A percentile compares a stretch with the other conserved stretches of the same genome.
These are phyloP conservation scores for Exophiala sp. DNA, from an alignment of 2,329 filamentous ascomycete genomes.

Conservation along the genomic window DNA sequence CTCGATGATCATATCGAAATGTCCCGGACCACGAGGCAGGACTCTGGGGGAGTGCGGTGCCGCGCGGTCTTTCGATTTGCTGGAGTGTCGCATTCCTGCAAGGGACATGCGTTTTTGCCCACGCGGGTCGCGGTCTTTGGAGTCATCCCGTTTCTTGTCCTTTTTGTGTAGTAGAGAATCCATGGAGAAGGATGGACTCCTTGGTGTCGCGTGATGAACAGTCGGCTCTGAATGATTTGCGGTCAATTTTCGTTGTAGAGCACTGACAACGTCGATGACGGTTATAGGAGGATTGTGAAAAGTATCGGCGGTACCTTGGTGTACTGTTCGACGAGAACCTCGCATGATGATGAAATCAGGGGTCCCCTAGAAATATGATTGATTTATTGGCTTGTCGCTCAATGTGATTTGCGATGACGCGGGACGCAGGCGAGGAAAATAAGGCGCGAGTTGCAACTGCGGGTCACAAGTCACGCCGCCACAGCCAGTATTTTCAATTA, in stretches of 20 bases:
- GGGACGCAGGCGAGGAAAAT: neutral
- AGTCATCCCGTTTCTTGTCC: slow-evolving; percentile 29
- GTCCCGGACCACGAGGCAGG: slow-evolving; percentile 43
- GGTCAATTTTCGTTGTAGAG: slow-evolving; percentile 25
- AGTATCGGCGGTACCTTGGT: slow-evolving; percentile 15
- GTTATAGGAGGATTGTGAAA: slow-evolving; percentile 19
- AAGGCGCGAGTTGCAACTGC: neutral
- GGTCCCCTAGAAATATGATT: neutral
- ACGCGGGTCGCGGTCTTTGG: slow-evolving; percentile 35
- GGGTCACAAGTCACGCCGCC: no score
- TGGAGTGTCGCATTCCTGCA: slow-evolving; percentile 16
- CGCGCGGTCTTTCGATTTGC: slow-evolving; percentile 24
- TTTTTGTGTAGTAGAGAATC: slow-evolving; percentile 41
- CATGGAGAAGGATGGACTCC: slow-evolving; percentile 42
- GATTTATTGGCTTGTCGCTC: neutral
- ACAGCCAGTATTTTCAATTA: no score
- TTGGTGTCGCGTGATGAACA: slow-evolving; percentile 9
- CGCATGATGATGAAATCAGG: slow-evolving; percentile 14
- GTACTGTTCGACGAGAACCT: slow-evolving; percentile 13
- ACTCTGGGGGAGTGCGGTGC: slow-evolving; percentile 22
- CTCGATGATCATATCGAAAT: slow-evolving; percentile 66
- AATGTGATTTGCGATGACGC: neutral
- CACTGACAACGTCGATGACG: slow-evolving; percentile 27
- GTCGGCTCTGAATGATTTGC: slow-evolving; percentile 18
- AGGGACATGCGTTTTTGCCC: slow-evolving; percentile 42